Base-by-base conservation (phyloP, 441 rosid genomes). In the Flueggea neowawraea region DNA sequence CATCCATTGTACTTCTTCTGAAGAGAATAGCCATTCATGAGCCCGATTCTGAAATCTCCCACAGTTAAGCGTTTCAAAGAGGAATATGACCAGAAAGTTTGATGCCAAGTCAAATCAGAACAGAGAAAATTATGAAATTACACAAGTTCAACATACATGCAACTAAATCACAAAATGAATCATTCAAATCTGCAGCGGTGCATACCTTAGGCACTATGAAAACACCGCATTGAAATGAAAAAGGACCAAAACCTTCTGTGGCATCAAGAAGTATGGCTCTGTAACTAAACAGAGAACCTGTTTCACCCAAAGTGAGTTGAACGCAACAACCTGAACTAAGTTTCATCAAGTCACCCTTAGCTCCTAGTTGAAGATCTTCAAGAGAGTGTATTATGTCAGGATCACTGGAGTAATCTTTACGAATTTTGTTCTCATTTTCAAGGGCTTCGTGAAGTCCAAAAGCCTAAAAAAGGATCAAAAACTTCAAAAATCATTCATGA, bases 1-100 rank as follows among this genome's bases (percentile, higher is more conserved):
- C 64, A 73, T 64, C 97, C 97, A 90, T 68, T 90, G 98, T 72
- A 97, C 98, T 86, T 88, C 98, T 76, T 93, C 96, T 65, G 96
- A 85, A 77, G 88, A 80, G 85, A 85, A 93, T 71, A 90, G 89
- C 98, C 98, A 93, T 61, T 86, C 98, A 78, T 81, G 90, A 80
- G 91, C 81, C 58, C 90, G 88, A 59, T 86, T 71, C 97, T 91
- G 95, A 76, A 85, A 81, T 67, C 70, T 54, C 72, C 73, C 63
- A 79, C 56, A 62, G 83, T 78, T 63, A 66, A 59, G 57, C 63
- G 70, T 63, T 63, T 71, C 61, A 69, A 74, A 70, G 31, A 60
- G 69, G 61, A 66, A 36, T 36, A 36, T 36, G 9, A 5, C 41
- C 41, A 36, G 41, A 36, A 36, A 36, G 41, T 36, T 36, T 36